phyloP scores from a whole-genome alignment of 352 stramenopile genomes.

The Blastocystis sp. region DNA sequence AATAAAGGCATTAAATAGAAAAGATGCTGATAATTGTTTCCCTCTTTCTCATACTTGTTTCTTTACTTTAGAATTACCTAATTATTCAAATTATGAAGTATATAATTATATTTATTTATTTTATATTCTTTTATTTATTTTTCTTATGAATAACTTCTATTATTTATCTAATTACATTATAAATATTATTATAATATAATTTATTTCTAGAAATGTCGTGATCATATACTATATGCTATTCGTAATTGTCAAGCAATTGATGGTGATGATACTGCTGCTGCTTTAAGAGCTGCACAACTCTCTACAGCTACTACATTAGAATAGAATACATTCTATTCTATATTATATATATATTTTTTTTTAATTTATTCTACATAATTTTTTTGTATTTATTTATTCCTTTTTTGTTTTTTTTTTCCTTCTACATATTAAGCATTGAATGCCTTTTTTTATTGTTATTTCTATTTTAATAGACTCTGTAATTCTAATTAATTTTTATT shows the following conservation, averaged over 20 bases:
- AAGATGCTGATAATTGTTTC: constrained; percentile 48
- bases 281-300: constrained; percentile 9
- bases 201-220: constrained; percentile 42
- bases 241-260: constrained; percentile 77
- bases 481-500: too few species aligned
- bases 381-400: too few species aligned
- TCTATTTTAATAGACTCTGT: too few species aligned
- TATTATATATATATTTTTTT: too few species aligned
- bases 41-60: constrained; percentile 55
- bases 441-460: too few species aligned
- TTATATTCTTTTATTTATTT: background rate
- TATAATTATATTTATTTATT: too few species aligned
- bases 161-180: too few species aligned
- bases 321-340: too few species aligned
- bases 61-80: constrained; percentile 52
- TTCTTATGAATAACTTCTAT: background rate
- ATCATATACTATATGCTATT: constrained; percentile 62
- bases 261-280: constrained; percentile 49
- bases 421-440: too few species aligned
- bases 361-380: too few species aligned
- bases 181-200: background rate
- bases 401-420: too few species aligned
- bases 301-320: too few species aligned
- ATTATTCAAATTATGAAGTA: constrained; percentile 49
- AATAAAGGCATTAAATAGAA: constrained; percentile 34